Conservation (phyloP, 1,284 basidiomycete genomes). For the Stereum hirsutum region DNA sequence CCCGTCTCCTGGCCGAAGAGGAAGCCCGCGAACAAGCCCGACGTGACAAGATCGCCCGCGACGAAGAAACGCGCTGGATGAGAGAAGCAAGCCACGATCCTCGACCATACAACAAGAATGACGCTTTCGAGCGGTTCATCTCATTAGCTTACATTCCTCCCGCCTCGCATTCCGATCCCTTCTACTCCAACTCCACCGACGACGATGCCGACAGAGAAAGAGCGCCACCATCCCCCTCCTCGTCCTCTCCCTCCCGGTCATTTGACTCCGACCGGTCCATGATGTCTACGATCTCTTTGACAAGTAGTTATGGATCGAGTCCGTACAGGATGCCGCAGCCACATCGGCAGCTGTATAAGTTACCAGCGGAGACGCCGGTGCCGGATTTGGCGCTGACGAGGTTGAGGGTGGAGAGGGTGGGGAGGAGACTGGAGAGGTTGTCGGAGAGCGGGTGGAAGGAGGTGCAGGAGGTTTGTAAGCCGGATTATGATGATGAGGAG, state of each 20-base stretch:
- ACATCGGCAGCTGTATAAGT: too few relatives aligned
- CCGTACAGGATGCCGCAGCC: too few relatives aligned
- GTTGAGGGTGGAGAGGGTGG: slow-evolving; percentile 17
- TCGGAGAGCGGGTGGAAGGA: slow-evolving; percentile 18
- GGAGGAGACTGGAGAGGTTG: slow-evolving; percentile 17
- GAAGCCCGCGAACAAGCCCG: neutral
- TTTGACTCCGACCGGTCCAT: slow-evolving; percentile 8
- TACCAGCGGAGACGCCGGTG: slow-evolving; percentile 12
- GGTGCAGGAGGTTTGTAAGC: too few relatives aligned
- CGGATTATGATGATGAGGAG: slow-evolving; percentile 13
- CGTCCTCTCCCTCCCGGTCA: slow-evolving; percentile 6
- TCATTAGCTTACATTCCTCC: neutral
- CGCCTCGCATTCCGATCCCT: slow-evolving; percentile 1
- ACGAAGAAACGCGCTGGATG: too few relatives aligned
- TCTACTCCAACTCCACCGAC: slow-evolving; percentile 2
- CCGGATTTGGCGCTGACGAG: slow-evolving; percentile 10
- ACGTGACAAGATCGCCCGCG: too few relatives aligned
- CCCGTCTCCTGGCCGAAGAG: neutral
- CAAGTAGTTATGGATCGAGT: too few relatives aligned
- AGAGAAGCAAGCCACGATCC: too few relatives aligned
- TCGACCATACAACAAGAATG: too few relatives aligned
- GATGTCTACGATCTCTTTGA: too few relatives aligned
- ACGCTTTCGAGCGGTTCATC: neutral
- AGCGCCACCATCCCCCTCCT: neutral
- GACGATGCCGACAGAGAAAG: neutral